Conservation (phyloP, 2,329 filamentous ascomycete species). For the Pseudogymnoascus sp. region DNA sequence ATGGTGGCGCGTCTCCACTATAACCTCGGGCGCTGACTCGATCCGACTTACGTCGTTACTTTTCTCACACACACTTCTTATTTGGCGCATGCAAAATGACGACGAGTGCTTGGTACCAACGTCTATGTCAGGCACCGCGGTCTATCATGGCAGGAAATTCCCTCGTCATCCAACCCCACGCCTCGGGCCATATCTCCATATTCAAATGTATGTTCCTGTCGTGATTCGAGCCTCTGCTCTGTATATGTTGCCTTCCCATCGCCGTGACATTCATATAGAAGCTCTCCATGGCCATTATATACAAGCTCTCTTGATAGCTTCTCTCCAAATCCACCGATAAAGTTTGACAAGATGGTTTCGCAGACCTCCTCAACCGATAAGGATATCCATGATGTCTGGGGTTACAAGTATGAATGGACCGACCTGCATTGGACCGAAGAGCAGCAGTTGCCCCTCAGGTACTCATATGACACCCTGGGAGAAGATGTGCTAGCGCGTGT, state of each 20-base stretch:
- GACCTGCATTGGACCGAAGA: constrained; percentile 51
- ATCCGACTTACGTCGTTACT: background rate
- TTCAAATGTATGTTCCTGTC: background rate
- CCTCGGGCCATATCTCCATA: background rate
- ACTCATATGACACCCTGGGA: constrained; percentile 58
- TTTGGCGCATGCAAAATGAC: background rate
- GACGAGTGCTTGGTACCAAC: background rate
- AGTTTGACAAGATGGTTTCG: background rate
- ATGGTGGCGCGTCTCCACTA: background rate
- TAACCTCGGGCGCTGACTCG: background rate
- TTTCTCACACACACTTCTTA: background rate
- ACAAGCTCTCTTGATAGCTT: background rate
- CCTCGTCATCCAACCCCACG: background rate
- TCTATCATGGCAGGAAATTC: background rate
- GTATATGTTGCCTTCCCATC: background rate
- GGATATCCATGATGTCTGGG: constrained; percentile 38
- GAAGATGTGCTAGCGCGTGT: constrained; percentile 40
- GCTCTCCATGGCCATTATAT: background rate
- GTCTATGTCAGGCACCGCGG: constrained; percentile 1
- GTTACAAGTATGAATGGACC: constrained; percentile 60
- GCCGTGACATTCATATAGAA: background rate
- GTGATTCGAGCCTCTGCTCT: background rate
- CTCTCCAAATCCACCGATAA: background rate
- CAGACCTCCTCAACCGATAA: background rate
- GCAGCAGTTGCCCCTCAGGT: constrained; percentile 49